These are phyloP conservation scores for Syzygium jambos DNA, from an alignment of 345 rosid genomes.

Conservation along the genomic window DNA sequence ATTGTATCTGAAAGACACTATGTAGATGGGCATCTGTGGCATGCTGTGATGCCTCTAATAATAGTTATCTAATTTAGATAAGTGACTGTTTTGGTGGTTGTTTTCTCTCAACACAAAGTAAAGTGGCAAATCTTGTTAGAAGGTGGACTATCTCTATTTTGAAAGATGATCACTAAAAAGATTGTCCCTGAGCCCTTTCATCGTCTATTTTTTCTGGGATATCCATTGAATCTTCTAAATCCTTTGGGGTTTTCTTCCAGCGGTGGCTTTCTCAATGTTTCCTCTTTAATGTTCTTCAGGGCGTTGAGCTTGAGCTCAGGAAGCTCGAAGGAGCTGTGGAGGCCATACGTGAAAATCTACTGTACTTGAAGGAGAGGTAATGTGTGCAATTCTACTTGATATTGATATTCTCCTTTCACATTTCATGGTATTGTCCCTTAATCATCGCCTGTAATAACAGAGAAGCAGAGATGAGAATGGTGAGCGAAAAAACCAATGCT, in stretches of 20 bases:
- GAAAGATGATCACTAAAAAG: neutral
- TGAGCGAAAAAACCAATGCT: constrained; percentile 58
- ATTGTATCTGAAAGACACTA: neutral
- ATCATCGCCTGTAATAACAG: constrained; percentile 16
- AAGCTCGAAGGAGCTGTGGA: constrained; percentile 65
- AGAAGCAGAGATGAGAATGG: constrained; percentile 68
- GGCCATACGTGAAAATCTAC: constrained; percentile 47
- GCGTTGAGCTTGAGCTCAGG: constrained; percentile 77
- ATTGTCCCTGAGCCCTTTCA: neutral
- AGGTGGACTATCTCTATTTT: neutral
- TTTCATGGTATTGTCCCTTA: neutral
- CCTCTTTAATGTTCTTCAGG: constrained; percentile 29
- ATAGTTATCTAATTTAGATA: neutral
- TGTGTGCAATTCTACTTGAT: neutral
- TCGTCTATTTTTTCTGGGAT: neutral
- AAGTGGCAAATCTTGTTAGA: neutral
- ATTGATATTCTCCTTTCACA: neutral
- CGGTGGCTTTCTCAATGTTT: neutral
- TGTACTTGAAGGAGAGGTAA: constrained; percentile 59
- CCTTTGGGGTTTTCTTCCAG: neutral
- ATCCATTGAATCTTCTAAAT: neutral
- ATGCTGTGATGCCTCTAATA: neutral
- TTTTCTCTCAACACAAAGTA: neutral
- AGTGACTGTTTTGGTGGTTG: neutral
- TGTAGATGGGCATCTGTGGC: neutral